Evolutionary conservation across 306 rosid species (phyloP).

Genomic region (Rosa multiflora): DNA sequence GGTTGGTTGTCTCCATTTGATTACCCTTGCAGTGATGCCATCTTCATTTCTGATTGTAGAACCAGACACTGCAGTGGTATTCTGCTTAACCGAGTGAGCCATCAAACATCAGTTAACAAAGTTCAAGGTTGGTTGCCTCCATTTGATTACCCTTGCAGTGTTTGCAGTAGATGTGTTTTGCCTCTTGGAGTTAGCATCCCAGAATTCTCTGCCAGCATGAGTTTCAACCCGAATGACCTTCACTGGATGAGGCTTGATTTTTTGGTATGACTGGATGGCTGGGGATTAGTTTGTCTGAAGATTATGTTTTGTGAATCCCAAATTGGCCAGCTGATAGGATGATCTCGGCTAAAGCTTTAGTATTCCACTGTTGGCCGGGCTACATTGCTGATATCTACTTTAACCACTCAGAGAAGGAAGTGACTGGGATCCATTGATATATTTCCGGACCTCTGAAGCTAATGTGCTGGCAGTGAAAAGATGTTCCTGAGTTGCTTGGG

Average conservation of each 20-base stretch:
- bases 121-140: not conserved
- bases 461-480: not conserved
- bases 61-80: not conserved
- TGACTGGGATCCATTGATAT: not conserved
- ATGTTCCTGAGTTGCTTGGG: not conserved
- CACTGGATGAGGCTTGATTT: not conserved
- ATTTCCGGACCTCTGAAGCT: not conserved
- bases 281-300: not conserved
- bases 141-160: not conserved
- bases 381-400: not conserved
- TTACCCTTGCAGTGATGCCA: not conserved
- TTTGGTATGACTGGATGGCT: not conserved
- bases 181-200: not conserved
- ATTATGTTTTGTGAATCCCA: not conserved
- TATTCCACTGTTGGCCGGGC: not conserved
- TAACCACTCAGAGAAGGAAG: not conserved
- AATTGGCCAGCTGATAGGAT: not conserved
- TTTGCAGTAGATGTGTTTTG: conserved; percentile 1
- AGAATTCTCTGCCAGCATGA: not conserved
- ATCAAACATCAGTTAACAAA: not conserved
- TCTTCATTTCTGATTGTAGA: not conserved
- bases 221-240: not conserved
- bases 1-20: not conserved
- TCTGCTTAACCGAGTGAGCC: not conserved
- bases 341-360: not conserved